Conservation (phyloP, 1,284 basidiomycete genomes). For the Vanrija sp. region DNA sequence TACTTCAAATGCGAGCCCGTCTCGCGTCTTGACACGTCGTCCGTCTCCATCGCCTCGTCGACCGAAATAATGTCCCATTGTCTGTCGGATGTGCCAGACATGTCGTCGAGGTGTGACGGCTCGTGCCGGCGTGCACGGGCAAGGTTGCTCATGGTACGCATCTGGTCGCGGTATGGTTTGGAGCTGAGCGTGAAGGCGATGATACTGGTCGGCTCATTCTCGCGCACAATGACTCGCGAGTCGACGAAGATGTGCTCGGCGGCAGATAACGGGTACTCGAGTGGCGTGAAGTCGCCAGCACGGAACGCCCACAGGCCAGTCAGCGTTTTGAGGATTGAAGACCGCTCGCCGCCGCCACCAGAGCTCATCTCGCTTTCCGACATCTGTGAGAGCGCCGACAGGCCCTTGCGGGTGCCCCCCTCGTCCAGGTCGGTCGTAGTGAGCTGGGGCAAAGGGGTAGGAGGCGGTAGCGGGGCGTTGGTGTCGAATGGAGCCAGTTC, state of each 20-base stretch:
- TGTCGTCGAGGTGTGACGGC: slow-evolving; percentile 11
- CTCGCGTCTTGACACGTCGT: slow-evolving; percentile 26
- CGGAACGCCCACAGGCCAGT: slow-evolving; percentile 73
- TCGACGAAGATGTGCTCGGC: slow-evolving; percentile 89
- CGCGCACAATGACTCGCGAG: slow-evolving; percentile 89
- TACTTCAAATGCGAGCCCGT: slow-evolving; percentile 48
- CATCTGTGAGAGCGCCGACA: slow-evolving; percentile 39
- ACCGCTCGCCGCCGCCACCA: slow-evolving; percentile 58
- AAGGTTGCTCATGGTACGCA: slow-evolving; percentile 59
- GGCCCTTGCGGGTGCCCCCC: slow-evolving; percentile 13
- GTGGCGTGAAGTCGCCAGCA: slow-evolving; percentile 54
- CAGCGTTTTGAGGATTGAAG: slow-evolving; percentile 78
- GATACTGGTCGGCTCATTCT: slow-evolving; percentile 96
- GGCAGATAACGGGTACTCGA: slow-evolving; percentile 55
- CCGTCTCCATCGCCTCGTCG: slow-evolving; percentile 44
- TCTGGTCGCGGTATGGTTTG: slow-evolving; percentile 79
- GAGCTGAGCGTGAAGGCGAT: slow-evolving; percentile 94
- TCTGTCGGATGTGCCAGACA: slow-evolving; percentile 1
- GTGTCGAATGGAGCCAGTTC: slow-evolving; percentile 49
- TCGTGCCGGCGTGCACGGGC: slow-evolving; percentile 9
- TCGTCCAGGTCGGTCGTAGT: slow-evolving; percentile 30
- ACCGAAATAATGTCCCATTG: slow-evolving; percentile 74
- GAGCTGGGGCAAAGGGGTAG: slow-evolving; percentile 30
- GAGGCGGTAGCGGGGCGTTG: slow-evolving; percentile 45
- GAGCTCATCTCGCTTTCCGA: slow-evolving; percentile 51